Base-by-base conservation (phyloP, 345 rosid genomes). In the Rhodomyrtus tomentosa region DNA sequence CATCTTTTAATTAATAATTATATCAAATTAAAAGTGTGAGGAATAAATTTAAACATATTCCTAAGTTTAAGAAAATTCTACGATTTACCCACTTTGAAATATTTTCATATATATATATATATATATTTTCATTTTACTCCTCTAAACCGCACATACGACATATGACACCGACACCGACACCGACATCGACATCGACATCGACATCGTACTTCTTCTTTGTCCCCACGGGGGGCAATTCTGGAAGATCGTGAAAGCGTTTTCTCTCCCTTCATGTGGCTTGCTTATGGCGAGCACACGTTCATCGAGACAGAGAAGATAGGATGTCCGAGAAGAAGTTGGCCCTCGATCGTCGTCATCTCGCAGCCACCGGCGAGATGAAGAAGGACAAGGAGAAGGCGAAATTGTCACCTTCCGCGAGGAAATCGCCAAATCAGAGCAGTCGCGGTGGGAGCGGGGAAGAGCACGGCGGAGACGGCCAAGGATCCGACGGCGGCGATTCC, bases 361-460 rank as follows among this genome's bases (percentile, higher is more conserved):
- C 36, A 14, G 52, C 82, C 24, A 54, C 32, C 32, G 83, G 83
- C 59, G 85, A 79, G 59, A 84, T 84, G 91, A 89, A 83, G 86
- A 86, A 87, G 84, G 87, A 86, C 53, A 90, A 86, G 85, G 83
- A 40, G 48, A 81, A 81, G 83, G 89, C 58, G 86, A 85, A 27
- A 81, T 42, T 48, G 80, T 86, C 36, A 58, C 24, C 45, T 36
- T 10, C 79, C 82, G 21, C 51, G 52, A 10, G 81, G 88, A 36
- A 81, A 76, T 86, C 89, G 68, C 80, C 81, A 52, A 36, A 32
- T 7, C n/a, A 59, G 42, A 6, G 36, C 50, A 81, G 82, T 83
- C 24, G 21, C 21, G 10, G 52, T 59, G 86, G 86, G 51, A 80
- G 76, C 80, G 79, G 79, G 0, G 86, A 55, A 76, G 86, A 81